Conservation (phyloP, 176 grass and related monocot genomes). For the Avena eriantha region DNA sequence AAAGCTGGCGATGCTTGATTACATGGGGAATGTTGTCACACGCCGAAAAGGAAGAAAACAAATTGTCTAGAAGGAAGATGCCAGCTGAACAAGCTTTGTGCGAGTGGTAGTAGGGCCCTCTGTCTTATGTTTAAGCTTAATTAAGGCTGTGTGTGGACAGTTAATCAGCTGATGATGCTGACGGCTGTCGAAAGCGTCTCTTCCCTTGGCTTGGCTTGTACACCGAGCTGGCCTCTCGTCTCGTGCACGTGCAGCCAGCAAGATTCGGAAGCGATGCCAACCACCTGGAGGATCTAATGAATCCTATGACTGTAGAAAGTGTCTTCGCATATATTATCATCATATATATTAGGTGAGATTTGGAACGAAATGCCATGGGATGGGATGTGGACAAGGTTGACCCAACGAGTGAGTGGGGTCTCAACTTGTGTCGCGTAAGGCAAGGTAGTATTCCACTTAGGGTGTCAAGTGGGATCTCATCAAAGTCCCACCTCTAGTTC, state of each 20-base stretch:
- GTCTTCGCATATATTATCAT: background rate
- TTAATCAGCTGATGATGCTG: conserved; percentile 19
- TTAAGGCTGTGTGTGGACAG: background rate
- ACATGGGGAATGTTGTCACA: conserved; percentile 7
- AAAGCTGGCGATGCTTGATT: background rate
- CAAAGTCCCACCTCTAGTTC: too few species aligned
- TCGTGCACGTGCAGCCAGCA: too few species aligned
- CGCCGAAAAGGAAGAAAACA: background rate
- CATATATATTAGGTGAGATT: background rate
- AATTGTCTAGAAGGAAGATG: conserved; percentile 5
- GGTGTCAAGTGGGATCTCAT: too few species aligned
- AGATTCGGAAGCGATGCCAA: too few species aligned
- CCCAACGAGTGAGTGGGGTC: background rate
- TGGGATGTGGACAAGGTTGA: background rate
- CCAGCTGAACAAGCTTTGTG: background rate
- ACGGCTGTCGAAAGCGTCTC: background rate
- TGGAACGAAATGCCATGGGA: background rate
- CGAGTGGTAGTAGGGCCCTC: background rate
- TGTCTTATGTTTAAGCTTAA: background rate
- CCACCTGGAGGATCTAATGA: too few species aligned
- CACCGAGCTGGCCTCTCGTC: background rate
- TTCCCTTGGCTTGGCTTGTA: background rate
- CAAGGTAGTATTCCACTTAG: too few species aligned
- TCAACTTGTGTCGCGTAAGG: too few species aligned
- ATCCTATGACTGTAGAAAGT: background rate